These are phyloP conservation scores for Penicillium atrosanguineum DNA, from an alignment of 495 filamentous ascomycete species.

Conservation along the genomic window DNA sequence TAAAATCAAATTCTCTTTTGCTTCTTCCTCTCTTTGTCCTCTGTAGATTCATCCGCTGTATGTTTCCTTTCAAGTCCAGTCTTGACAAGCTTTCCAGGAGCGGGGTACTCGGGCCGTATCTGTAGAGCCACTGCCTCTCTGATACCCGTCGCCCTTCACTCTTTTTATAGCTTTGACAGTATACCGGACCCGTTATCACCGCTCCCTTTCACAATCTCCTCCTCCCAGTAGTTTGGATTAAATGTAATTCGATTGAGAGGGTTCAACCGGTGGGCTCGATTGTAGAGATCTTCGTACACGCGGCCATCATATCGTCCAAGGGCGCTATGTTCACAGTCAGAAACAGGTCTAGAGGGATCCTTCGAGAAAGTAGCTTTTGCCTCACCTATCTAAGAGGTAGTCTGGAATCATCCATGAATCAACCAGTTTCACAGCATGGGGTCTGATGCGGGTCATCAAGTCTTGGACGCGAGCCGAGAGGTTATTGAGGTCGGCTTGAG, in stretches of 20 bases:
- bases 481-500: slow-evolving; percentile 27
- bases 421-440: slow-evolving; percentile 47
- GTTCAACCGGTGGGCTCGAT: slow-evolving; percentile 45
- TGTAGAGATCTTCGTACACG: slow-evolving; percentile 50
- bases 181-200: slow-evolving; percentile 20
- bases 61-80: no score
- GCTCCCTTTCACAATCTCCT: slow-evolving; percentile 47
- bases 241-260: slow-evolving; percentile 46
- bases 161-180: slow-evolving; percentile 21
- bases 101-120: no score
- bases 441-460: slow-evolving; percentile 41
- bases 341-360: neutral
- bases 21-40: no score
- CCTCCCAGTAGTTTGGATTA: slow-evolving; percentile 48
- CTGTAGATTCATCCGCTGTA: no score
- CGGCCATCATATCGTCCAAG: slow-evolving; percentile 46
- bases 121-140: no score
- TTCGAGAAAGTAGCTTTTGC: neutral
- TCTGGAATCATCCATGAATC: slow-evolving; percentile 50
- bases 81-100: no score
- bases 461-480: slow-evolving; percentile 36
- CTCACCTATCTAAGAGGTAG: slow-evolving; percentile 43
- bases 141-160: neutral
- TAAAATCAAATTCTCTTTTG: no score
- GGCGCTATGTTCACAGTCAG: slow-evolving; percentile 21